Percentiles rank a stretch among this genome's conserved stretches.
These are phyloP conservation scores for Quercus phellos DNA, from an alignment of 331 rosid species.

Conservation along the genomic window DNA sequence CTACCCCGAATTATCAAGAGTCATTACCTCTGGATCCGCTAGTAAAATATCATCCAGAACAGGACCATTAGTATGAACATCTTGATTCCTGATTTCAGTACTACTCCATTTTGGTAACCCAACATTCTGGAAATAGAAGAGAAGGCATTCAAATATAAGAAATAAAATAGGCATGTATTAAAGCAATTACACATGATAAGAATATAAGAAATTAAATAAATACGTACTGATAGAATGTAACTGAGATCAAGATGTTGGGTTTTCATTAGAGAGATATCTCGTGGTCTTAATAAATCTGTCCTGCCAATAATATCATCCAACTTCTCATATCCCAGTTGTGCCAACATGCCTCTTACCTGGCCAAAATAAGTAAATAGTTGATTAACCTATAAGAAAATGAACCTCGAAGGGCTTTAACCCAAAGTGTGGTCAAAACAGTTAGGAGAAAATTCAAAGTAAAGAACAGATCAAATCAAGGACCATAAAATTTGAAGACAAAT, in stretches of 20 bases:
- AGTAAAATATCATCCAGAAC: slow-evolving; percentile 85
- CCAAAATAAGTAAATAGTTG: slow-evolving; percentile 7
- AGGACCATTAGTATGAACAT: slow-evolving; percentile 83
- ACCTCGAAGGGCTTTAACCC: not conserved
- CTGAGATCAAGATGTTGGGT: slow-evolving; percentile 86
- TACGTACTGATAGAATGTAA: slow-evolving; percentile 74
- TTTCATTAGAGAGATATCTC: slow-evolving; percentile 86
- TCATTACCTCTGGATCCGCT: slow-evolving; percentile 77
- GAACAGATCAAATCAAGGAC: slow-evolving; percentile 14
- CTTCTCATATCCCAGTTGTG: slow-evolving; percentile 91
- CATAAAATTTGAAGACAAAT: slow-evolving; percentile 10
- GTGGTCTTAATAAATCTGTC: slow-evolving; percentile 65
- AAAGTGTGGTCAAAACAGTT: not conserved
- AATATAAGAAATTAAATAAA: slow-evolving; percentile 14
- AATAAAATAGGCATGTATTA: not conserved
- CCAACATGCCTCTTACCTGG: slow-evolving; percentile 93
- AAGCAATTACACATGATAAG: not conserved
- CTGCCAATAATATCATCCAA: slow-evolving; percentile 90
- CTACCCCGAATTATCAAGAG: slow-evolving; percentile 15
- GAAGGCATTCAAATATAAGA: slow-evolving; percentile 11
- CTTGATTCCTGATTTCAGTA: slow-evolving; percentile 81
- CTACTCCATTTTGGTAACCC: slow-evolving; percentile 92
- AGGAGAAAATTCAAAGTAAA: not conserved
- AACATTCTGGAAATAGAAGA: slow-evolving; percentile 49
- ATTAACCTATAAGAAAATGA: not conserved